Conservation (phyloP, 2,329 filamentous ascomycete genomes). For the Dothistroma septosporum region DNA sequence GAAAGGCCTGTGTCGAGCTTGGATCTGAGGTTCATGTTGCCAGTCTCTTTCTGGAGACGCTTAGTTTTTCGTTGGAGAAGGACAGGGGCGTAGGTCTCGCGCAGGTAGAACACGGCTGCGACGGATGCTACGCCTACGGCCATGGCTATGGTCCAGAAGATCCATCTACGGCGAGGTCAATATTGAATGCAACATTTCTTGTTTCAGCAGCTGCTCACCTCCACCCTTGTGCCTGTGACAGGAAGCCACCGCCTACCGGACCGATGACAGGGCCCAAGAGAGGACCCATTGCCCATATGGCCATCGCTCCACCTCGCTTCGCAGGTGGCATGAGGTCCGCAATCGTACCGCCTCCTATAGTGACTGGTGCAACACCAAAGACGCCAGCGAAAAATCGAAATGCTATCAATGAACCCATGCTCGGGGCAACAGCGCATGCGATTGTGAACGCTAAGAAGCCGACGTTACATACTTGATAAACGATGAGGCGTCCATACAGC, state of each 20-base stretch:
- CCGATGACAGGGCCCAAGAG: slow-evolving; percentile 38
- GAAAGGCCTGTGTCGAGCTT: slow-evolving; percentile 40
- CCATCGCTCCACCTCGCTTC: slow-evolving; percentile 30
- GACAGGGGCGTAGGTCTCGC: slow-evolving; percentile 47
- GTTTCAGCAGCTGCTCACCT: slow-evolving; percentile 49
- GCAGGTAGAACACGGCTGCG: slow-evolving; percentile 37
- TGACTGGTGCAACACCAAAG: slow-evolving; percentile 32
- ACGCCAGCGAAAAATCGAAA: slow-evolving; percentile 33
- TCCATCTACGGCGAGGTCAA: slow-evolving; percentile 34
- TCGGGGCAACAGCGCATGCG: slow-evolving; percentile 31
- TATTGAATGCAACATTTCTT: background rate
- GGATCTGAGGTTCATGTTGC: slow-evolving; percentile 39
- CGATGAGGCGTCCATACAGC: slow-evolving; percentile 33
- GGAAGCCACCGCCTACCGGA: slow-evolving; percentile 60
- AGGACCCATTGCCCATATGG: slow-evolving; percentile 25
- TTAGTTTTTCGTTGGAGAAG: slow-evolving; percentile 46
- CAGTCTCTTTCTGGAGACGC: slow-evolving; percentile 48
- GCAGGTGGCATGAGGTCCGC: slow-evolving; percentile 32
- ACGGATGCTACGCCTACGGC: slow-evolving; percentile 33
- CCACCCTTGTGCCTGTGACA: slow-evolving; percentile 62
- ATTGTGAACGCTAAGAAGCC: slow-evolving; percentile 33
- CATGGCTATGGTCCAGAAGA: slow-evolving; percentile 63
- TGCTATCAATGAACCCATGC: slow-evolving; percentile 28
- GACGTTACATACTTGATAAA: slow-evolving; percentile 30
- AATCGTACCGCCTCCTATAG: slow-evolving; percentile 26